Percentiles rank a stretch among this genome's conserved stretches.
phyloP scores from a whole-genome alignment of 352 stramenopile genomes.

The Pseudoperonospora humuli region DNA sequence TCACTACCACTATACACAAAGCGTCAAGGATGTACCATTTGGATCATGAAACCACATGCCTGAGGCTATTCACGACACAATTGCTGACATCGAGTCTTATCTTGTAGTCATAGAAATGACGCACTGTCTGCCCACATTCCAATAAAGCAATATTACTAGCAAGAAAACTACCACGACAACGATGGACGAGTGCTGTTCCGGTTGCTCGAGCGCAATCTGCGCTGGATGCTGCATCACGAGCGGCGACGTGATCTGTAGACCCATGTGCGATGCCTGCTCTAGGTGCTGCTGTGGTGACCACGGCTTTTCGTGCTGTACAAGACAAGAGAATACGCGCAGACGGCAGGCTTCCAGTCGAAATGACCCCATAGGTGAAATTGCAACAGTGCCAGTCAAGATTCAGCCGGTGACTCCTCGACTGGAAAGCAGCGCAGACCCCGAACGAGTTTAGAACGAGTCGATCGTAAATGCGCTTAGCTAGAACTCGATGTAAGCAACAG shows the following conservation, averaged over 20 bases:
- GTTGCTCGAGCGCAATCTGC: slow-evolving; percentile 15
- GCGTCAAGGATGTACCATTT: too few species aligned
- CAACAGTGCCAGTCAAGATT: slow-evolving; percentile 17
- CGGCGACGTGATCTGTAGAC: slow-evolving; percentile 9
- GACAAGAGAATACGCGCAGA: slow-evolving; percentile 1
- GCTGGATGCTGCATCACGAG: slow-evolving; percentile 21
- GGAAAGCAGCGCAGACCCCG: neutral
- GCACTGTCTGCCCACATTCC: too few species aligned
- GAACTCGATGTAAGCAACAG: too few species aligned
- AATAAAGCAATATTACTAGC: too few species aligned
- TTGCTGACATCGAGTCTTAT: too few species aligned
- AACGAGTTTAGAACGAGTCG: too few species aligned
- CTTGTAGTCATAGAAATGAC: too few species aligned
- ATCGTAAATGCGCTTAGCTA: too few species aligned
- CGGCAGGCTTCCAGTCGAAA: slow-evolving; percentile 3
- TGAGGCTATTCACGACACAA: too few species aligned
- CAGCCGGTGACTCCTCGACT: slow-evolving; percentile 10
- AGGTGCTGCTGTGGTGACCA: slow-evolving; percentile 16
- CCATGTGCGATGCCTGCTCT: slow-evolving; percentile 14
- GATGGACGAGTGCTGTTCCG: slow-evolving; percentile 21
- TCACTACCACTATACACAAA: too few species aligned
- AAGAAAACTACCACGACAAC: too few species aligned
- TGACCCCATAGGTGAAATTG: slow-evolving; percentile 4
- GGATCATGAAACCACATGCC: too few species aligned
- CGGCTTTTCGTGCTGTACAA: slow-evolving; percentile 19